These are phyloP conservation scores for Leucoagaricus sp. DNA, from an alignment of 1,284 basidiomycete genomes.

Conservation along the genomic window DNA sequence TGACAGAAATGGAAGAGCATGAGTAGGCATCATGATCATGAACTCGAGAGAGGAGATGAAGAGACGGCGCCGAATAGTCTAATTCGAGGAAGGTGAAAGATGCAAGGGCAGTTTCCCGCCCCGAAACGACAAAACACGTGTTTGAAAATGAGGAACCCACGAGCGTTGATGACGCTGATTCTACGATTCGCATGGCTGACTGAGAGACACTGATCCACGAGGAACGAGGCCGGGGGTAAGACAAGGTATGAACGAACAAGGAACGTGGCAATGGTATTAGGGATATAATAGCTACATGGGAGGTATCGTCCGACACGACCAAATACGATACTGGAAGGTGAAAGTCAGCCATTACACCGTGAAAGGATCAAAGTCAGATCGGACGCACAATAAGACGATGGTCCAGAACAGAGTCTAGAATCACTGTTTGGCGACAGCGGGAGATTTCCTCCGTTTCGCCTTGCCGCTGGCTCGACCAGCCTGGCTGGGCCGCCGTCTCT, in stretches of 20 bases:
- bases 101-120: too few species aligned
- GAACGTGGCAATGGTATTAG: slow-evolving; percentile 4
- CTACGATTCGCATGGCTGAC: not conserved
- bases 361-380: not conserved
- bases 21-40: not conserved
- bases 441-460: not conserved
- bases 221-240: not conserved
- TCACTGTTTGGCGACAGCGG: slow-evolving; percentile 1
- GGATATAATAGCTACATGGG: slow-evolving; percentile 3
- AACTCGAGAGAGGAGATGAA: not conserved
- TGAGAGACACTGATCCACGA: slow-evolving; percentile 4
- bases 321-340: not conserved
- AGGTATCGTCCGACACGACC: not conserved
- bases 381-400: not conserved
- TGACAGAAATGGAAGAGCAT: not conserved
- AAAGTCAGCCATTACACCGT: too few species aligned
- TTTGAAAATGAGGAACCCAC: not conserved
- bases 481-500: slow-evolving; percentile 16
- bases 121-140: slow-evolving; percentile 7
- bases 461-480: slow-evolving; percentile 3
- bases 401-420: not conserved
- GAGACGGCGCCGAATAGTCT: not conserved
- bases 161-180: too few species aligned
- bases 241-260: not conserved
- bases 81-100: not conserved